Evolutionary conservation across 495 filamentous ascomycete genomes (phyloP).

Genomic region (Hyaloscypha bicolor): DNA sequence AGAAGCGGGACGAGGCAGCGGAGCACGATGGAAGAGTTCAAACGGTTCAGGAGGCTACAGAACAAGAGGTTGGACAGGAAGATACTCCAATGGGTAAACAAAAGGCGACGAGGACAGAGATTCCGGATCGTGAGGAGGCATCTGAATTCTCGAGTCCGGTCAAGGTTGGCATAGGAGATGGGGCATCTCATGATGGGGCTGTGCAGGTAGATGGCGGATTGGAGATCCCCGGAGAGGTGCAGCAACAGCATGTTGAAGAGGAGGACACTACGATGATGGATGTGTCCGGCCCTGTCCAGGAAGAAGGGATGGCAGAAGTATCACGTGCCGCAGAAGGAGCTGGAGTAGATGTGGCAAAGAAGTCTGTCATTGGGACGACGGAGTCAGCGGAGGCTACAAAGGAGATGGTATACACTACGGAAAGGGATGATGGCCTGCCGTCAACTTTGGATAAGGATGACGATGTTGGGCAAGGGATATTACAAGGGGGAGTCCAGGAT

Average conservation of each 20-base stretch:
- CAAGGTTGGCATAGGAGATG: neutral
- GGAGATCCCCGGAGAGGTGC: neutral
- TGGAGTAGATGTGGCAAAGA: neutral
- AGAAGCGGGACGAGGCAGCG: too few species aligned
- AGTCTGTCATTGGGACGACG: neutral
- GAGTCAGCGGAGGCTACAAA: neutral
- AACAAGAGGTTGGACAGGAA: too few species aligned
- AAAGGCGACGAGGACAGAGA: neutral
- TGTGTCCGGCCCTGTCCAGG: neutral
- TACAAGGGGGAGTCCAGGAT: neutral
- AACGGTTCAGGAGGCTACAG: too few species aligned
- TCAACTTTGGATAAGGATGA: neutral
- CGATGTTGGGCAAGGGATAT: neutral
- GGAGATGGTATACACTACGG: neutral
- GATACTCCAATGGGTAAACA: too few species aligned
- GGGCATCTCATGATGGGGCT: neutral
- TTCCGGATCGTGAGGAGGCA: neutral
- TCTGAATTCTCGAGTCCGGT: conserved; percentile 1
- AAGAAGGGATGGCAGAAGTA: neutral
- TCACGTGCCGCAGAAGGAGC: neutral
- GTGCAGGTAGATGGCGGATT: neutral
- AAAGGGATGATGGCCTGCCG: neutral
- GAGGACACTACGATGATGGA: neutral
- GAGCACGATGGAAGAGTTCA: too few species aligned
- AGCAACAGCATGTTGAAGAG: neutral